Conservation (phyloP, 192 early-diverging fungal genomes). For the Chytriomyces hyalinus region DNA sequence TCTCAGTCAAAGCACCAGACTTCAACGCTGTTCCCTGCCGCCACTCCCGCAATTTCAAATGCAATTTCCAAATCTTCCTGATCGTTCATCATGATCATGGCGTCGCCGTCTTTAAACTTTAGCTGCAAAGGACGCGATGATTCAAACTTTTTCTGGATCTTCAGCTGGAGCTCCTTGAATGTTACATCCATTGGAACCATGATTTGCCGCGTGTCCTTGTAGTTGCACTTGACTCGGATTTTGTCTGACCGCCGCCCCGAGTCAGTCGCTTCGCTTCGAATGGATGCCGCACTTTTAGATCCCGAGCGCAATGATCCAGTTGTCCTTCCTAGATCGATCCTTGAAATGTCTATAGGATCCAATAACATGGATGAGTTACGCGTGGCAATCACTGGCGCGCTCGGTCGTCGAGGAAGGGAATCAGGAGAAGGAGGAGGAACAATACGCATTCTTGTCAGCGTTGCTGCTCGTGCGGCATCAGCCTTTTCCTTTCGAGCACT, state of each 20-base stretch:
- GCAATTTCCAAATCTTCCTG: constrained; percentile 89
- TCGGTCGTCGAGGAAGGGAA: background rate
- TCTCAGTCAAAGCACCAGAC: constrained; percentile 35
- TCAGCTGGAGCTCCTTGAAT: constrained; percentile 56
- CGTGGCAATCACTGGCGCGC: background rate
- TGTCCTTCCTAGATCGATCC: background rate
- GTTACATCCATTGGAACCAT: constrained; percentile 59
- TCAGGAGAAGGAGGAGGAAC: background rate
- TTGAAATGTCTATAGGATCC: background rate
- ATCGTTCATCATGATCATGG: constrained; percentile 85
- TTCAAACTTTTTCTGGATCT: constrained; percentile 71
- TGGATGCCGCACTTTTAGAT: background rate
- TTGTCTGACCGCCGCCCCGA: constrained; percentile 12
- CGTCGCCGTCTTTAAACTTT: constrained; percentile 87
- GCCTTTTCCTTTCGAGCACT: constrained; percentile 10
- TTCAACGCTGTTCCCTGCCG: constrained; percentile 34
- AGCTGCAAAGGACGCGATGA: constrained; percentile 55
- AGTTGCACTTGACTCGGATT: constrained; percentile 71
- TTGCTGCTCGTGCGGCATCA: constrained; percentile 1
- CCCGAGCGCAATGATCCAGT: background rate
- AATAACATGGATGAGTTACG: background rate
- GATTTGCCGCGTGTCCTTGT: constrained; percentile 64
- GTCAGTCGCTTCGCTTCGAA: background rate
- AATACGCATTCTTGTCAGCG: constrained; percentile 3
- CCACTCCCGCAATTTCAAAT: constrained; percentile 66